Conservation (phyloP, 768 basidiomycete genomes). For the Saitozyma sp. region DNA sequence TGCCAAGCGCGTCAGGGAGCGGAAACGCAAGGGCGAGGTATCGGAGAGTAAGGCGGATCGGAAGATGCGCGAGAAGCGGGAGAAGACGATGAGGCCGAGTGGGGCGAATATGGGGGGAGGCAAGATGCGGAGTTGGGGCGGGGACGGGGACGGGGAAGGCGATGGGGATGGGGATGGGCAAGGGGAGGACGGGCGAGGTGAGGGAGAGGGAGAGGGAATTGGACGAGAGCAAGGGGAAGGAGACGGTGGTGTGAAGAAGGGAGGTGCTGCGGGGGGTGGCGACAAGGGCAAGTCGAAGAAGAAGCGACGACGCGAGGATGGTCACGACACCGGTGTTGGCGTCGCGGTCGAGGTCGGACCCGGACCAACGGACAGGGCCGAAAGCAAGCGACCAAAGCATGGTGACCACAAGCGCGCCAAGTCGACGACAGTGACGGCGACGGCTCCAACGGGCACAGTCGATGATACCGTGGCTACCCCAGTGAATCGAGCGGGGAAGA, state of each 20-base stretch:
- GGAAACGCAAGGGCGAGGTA: constrained; percentile 38
- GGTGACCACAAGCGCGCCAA: not conserved
- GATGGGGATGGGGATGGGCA: not conserved
- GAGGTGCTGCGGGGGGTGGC: constrained; percentile 1
- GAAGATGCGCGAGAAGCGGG: constrained; percentile 25
- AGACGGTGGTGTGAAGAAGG: constrained; percentile 6
- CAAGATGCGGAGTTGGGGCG: constrained; percentile 36
- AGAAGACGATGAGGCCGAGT: constrained; percentile 33
- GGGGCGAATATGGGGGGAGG: constrained; percentile 35
- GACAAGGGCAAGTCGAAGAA: constrained; percentile 6
- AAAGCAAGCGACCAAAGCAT: not conserved
- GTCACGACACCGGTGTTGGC: no score
- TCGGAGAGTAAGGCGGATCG: constrained; percentile 28
- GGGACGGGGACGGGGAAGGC: constrained; percentile 4
- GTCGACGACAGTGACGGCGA: not conserved
- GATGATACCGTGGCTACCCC: not conserved
- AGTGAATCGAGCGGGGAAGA: not conserved
- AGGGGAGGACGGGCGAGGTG: constrained; percentile 4
- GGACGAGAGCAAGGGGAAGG: constrained; percentile 2
- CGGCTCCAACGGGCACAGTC: not conserved
- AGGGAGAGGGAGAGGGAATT: constrained; percentile 6
- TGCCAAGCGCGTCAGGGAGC: constrained; percentile 39
- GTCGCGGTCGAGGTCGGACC: no score
- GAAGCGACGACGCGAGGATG: not conserved
- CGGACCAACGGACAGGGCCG: constrained; percentile 2